A percentile compares a stretch with the other conserved stretches of the same genome.
phyloP scores from a whole-genome alignment of 108 stramenopile genomes.

The Discostella stelligeroides region DNA sequence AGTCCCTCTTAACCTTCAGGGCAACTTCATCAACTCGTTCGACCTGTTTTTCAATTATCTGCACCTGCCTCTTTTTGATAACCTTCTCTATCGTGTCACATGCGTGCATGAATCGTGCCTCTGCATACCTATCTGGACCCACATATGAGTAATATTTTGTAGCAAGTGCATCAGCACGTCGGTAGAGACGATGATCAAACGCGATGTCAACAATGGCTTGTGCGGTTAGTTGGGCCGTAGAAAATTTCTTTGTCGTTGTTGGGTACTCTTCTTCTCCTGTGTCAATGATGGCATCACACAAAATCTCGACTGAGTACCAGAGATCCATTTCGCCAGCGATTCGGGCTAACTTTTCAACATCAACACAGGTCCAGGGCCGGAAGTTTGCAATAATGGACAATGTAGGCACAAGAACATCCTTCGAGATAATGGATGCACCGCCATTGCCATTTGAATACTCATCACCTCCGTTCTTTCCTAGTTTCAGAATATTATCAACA shows the following conservation, averaged over 20 bases:
- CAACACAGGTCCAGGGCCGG: conserved; percentile 54
- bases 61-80: conserved; percentile 51
- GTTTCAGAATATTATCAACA: conserved; percentile 31
- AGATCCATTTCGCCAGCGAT: conserved; percentile 57
- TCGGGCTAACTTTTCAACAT: conserved; percentile 47
- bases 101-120: conserved; percentile 74
- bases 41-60: conserved; percentile 72
- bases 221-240: conserved; percentile 43
- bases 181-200: conserved; percentile 59
- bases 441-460: not conserved
- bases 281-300: conserved; percentile 53
- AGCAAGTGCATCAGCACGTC: conserved; percentile 67
- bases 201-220: conserved; percentile 65
- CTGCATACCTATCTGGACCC: conserved; percentile 64
- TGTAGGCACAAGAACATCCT: conserved; percentile 52
- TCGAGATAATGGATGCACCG: conserved; percentile 12
- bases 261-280: too few species aligned
- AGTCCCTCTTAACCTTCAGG: conserved; percentile 36
- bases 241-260: too few species aligned
- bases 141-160: conserved; percentile 60
- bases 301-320: conserved; percentile 67
- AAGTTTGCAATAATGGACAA: conserved; percentile 62
- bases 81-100: conserved; percentile 74
- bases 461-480: conserved; percentile 13
- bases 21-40: conserved; percentile 69